phyloP scores from a whole-genome alignment of 2,329 filamentous ascomycete species.

The Sclerotinia spermophila region DNA sequence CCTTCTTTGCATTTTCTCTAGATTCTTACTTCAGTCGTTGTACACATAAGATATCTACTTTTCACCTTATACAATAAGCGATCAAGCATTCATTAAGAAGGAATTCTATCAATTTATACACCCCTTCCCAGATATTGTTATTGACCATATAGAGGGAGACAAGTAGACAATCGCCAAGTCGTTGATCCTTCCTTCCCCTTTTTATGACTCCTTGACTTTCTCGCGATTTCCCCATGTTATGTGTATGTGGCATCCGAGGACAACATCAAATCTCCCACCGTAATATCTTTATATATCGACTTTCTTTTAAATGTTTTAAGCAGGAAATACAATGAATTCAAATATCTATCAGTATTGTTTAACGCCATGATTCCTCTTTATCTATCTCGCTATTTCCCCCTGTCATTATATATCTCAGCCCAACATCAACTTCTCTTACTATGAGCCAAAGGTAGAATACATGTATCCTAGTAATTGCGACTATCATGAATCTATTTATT shows the following conservation, averaged over 20 bases:
- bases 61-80: no score
- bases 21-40: no score
- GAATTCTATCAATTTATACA: not conserved
- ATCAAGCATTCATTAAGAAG: not conserved
- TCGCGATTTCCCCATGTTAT: slow-evolving; percentile 4
- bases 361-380: not conserved
- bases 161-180: not conserved
- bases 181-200: not conserved
- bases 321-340: not conserved
- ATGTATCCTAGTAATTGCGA: not conserved
- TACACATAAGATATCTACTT: no score
- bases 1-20: no score
- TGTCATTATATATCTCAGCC: not conserved
- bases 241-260: not conserved
- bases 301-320: no score
- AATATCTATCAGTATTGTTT: not conserved
- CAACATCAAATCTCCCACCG: not conserved
- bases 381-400: not conserved
- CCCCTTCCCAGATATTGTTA: not conserved
- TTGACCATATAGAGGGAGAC: not conserved
- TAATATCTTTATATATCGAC: no score
- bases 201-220: not conserved
- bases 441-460: not conserved
- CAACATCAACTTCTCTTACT: not conserved
- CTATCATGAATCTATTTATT: not conserved